Evolutionary conservation across 202 grass and related monocot genomes (phyloP).

Genomic region (Setaria italica): DNA sequence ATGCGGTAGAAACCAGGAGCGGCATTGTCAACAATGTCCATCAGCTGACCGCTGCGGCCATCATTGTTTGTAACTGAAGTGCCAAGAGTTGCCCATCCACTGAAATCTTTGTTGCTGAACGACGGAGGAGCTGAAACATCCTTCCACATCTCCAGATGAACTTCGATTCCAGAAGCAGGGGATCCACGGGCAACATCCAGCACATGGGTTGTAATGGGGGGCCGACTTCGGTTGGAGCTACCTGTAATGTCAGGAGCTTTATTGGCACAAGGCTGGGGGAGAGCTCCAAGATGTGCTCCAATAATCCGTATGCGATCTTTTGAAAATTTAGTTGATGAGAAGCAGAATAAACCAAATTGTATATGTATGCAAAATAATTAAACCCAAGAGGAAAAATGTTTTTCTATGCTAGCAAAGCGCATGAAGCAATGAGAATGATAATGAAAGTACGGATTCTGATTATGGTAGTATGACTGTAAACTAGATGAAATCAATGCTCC

Average conservation of each 20-base stretch:
- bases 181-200: conserved; percentile 72
- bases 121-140: conserved; percentile 50
- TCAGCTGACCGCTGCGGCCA: conserved; percentile 85
- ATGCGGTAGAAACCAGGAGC: conserved; percentile 83
- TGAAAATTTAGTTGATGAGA: conserved; percentile 50
- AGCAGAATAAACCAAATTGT: conserved; percentile 28
- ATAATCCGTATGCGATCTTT: conserved; percentile 89
- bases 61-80: conserved; percentile 78
- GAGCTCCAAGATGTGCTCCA: conserved; percentile 81
- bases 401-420: not conserved
- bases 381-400: not conserved
- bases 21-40: conserved; percentile 63
- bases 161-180: conserved; percentile 79
- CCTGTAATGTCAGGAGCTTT: conserved; percentile 81
- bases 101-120: conserved; percentile 64
- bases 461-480: not conserved
- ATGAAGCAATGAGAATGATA: not conserved
- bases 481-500: not conserved
- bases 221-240: conserved; percentile 57
- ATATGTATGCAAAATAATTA: conserved; percentile 9
- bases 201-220: conserved; percentile 95
- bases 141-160: conserved; percentile 89
- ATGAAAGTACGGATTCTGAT: not conserved
- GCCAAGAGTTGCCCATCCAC: conserved; percentile 67
- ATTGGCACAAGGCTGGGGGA: conserved; percentile 56